A percentile compares a stretch with the other conserved stretches of the same genome.
Conservation (phyloP, 305 asterid species). For the Rubia tinctorum region DNA sequence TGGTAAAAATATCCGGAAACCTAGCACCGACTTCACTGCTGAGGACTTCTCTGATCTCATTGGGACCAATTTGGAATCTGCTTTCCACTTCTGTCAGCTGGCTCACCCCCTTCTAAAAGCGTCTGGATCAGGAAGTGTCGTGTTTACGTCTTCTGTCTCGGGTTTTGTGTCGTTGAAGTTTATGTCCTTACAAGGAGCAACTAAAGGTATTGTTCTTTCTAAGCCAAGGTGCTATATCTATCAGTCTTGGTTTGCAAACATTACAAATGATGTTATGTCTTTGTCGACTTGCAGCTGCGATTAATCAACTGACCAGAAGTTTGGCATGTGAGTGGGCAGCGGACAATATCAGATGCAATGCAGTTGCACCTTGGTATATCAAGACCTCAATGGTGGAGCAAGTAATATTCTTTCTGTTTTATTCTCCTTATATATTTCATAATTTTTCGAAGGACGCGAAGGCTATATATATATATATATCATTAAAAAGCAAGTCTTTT, state of each 20-base stretch:
- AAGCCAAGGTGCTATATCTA: neutral
- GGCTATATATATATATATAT: neutral
- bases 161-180: constrained; percentile 60
- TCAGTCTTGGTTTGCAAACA: constrained; percentile 10
- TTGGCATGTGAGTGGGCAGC: constrained; percentile 49
- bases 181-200: constrained; percentile 68
- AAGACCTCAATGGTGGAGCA: constrained; percentile 67
- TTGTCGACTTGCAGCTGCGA: constrained; percentile 32
- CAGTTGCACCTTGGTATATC: constrained; percentile 72
- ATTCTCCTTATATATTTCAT: neutral
- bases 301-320: constrained; percentile 41
- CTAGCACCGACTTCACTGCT: constrained; percentile 49
- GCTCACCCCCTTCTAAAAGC: constrained; percentile 51
- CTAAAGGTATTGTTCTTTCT: constrained; percentile 42
- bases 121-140: constrained; percentile 53
- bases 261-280: constrained; percentile 18
- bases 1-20: constrained; percentile 59
- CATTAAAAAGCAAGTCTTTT: neutral
- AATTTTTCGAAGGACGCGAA: neutral
- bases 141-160: constrained; percentile 68
- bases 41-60: constrained; percentile 49
- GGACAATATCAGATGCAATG: constrained; percentile 41
- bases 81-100: constrained; percentile 58
- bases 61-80: constrained; percentile 55
- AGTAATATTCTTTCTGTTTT: constrained; percentile 26